Percentiles rank a stretch among this genome's conserved stretches.
These are phyloP conservation scores for Populus nigra DNA, from an alignment of 345 rosid species.

Conservation along the genomic window DNA sequence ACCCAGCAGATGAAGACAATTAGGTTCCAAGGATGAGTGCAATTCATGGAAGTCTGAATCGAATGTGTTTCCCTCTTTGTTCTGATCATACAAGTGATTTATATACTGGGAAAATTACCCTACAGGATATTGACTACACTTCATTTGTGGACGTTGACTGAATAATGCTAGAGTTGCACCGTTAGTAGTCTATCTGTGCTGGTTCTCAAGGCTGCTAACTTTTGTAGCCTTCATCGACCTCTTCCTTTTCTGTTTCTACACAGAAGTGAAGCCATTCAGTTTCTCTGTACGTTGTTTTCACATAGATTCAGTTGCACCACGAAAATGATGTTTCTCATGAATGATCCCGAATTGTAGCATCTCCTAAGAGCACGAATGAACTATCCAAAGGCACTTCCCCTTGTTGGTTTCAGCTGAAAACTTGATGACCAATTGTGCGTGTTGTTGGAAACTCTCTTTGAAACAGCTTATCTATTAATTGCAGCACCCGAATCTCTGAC, in stretches of 20 bases:
- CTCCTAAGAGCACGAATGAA: not conserved
- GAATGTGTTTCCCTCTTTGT: constrained; percentile 71
- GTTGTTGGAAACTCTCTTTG: not conserved
- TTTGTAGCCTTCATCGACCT: not conserved
- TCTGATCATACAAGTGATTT: constrained; percentile 59
- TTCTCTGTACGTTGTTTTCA: not conserved
- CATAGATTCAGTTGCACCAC: not conserved
- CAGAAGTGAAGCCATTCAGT: not conserved
- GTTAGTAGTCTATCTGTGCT: not conserved
- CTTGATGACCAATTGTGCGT: not conserved
- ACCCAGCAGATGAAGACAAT: constrained; percentile 47
- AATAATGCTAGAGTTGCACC: constrained; percentile 8
- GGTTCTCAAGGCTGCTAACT: not conserved
- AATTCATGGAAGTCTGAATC: constrained; percentile 58
- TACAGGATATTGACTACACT: constrained; percentile 66
- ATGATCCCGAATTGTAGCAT: not conserved
- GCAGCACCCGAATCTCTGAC: not conserved
- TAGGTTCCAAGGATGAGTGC: constrained; percentile 62
- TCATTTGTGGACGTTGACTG: constrained; percentile 54
- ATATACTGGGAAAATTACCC: constrained; percentile 70
- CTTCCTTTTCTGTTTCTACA: not conserved
- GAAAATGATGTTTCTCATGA: not conserved
- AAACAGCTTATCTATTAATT: too few relatives aligned
- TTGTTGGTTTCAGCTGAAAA: not conserved
- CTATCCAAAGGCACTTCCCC: not conserved